Evolutionary conservation across 768 basidiomycete species (phyloP).

Genomic region (Gyrodon lividus): DNA sequence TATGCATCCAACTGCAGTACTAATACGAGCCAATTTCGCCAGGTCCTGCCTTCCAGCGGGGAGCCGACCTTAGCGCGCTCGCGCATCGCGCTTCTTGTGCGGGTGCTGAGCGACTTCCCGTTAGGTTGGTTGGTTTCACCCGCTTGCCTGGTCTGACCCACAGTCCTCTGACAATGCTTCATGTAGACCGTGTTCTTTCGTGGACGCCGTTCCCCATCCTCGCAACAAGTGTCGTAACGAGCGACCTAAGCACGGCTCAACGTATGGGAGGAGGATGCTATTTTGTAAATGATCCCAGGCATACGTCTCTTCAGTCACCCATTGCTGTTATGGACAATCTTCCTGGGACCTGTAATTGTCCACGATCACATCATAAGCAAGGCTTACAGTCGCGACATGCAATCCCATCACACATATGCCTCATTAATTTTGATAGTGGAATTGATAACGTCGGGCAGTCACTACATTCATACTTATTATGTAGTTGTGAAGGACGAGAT

Average conservation of each 20-base stretch:
- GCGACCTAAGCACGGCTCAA: constrained; percentile 69
- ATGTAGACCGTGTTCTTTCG: constrained; percentile 32
- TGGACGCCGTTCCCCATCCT: constrained; percentile 63
- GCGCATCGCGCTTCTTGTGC: constrained; percentile 76
- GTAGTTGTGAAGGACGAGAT: too few species aligned
- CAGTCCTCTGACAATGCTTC: constrained; percentile 12
- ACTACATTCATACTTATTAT: too few species aligned
- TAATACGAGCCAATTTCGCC: constrained; percentile 11
- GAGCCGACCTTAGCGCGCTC: constrained; percentile 51
- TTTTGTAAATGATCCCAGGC: constrained; percentile 16
- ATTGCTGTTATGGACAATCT: too few species aligned
- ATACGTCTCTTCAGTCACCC: not conserved
- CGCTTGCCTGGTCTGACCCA: not conserved
- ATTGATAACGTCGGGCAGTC: too few species aligned
- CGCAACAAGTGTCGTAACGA: constrained; percentile 73
- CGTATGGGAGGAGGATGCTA: constrained; percentile 54
- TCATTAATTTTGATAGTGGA: too few species aligned
- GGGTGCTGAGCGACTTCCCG: constrained; percentile 59
- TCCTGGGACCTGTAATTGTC: too few species aligned
- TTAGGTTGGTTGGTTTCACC: constrained; percentile 40
- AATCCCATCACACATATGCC: too few species aligned
- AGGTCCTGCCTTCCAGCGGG: constrained; percentile 41
- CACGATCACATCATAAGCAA: too few species aligned
- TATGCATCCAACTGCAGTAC: constrained; percentile 8
- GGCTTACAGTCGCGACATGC: too few species aligned